Evolutionary conservation across 2,329 filamentous ascomycete species (phyloP), one percentile per base, ranked within the genome.

Genomic region (Colletotrichum nymphaeae): DNA sequence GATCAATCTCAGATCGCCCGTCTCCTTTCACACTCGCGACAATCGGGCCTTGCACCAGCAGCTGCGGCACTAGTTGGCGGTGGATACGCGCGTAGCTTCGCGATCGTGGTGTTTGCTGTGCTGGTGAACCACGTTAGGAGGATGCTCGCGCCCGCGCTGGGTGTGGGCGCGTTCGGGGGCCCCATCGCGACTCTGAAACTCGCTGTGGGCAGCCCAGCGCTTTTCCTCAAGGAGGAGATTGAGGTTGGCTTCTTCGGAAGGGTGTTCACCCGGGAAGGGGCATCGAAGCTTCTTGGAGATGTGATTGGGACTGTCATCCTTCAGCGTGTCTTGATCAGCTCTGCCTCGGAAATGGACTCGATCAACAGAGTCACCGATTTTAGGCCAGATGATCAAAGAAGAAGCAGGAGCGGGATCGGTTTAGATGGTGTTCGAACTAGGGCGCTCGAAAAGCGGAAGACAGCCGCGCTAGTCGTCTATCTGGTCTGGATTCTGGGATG

Each of bases 101-200:
- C 76, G 1, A 78, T 79, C 62, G 76, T 84, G 56, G 52, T 79
- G 16, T 77, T 79, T 52, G 84, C 84, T 63, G 79, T 83, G 19
- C 71, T 85, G 14, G 55, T 81, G 30, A 81, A 86, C 78, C 84
- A 87, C 75, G 76, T 84, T 19, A 80, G 83, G 5, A 77, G 81
- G 24, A 76, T 80, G n/a, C 69, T 85, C 0, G 55, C 67, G 12
- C 82, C 80, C 7, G 78, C 74, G 76, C 70, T 82, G 0, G 79
- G 78, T 4, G 75, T 79, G 26, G 82, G 80, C 37, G 62, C 80
- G 14, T 79, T 79, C 75, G 68, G 75, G 70, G 76, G 76, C 26
- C 82, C 82, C 12, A 76, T 81, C 67, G 81, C 80, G 32, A 77
- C 78, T 72, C 79, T 84, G 75, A 84, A 82, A 67, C 76, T 82